phyloP scores from a whole-genome alignment of 352 stramenopile genomes.

The Aphanomyces euteiches region DNA sequence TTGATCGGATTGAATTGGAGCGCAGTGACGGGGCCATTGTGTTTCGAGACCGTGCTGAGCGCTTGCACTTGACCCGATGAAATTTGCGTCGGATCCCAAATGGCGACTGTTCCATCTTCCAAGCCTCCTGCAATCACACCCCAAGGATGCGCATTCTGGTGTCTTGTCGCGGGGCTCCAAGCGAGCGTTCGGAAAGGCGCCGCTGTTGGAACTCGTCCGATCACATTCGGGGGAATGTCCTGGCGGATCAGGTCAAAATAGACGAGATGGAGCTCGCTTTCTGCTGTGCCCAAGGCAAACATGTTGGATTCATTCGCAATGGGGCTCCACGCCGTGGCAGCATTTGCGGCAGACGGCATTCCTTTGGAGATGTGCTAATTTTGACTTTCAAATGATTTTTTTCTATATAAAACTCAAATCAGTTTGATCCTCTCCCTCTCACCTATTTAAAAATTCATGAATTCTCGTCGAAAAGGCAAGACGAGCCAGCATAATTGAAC shows the following conservation, averaged over 20 bases:
- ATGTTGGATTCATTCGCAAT: constrained; percentile 62
- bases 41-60: constrained; percentile 70
- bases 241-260: constrained; percentile 94
- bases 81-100: constrained; percentile 79
- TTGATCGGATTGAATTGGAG: constrained; percentile 95
- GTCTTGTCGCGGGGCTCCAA: constrained; percentile 85
- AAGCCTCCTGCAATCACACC: constrained; percentile 95
- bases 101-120: constrained; percentile 94
- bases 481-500: neutral
- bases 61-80: constrained; percentile 36
- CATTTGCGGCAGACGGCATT: constrained; percentile 25
- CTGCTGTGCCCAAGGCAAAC: constrained; percentile 85
- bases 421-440: too few species aligned
- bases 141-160: constrained; percentile 68
- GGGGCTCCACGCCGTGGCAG: constrained; percentile 84
- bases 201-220: constrained; percentile 84
- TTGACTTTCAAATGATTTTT: too few species aligned
- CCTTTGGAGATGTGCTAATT: too few species aligned
- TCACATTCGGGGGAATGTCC: constrained; percentile 57
- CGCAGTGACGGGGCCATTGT: constrained; percentile 89
- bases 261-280: constrained; percentile 82
- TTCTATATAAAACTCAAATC: too few species aligned
- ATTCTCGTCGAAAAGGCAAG: too few species aligned
- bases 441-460: too few species aligned
- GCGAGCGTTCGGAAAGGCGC: constrained; percentile 91